Evolutionary conservation across 2,329 filamentous ascomycete genomes (phyloP), one percentile per base, ranked within the genome.

Genomic region (Clarireedia hainanense): DNA sequence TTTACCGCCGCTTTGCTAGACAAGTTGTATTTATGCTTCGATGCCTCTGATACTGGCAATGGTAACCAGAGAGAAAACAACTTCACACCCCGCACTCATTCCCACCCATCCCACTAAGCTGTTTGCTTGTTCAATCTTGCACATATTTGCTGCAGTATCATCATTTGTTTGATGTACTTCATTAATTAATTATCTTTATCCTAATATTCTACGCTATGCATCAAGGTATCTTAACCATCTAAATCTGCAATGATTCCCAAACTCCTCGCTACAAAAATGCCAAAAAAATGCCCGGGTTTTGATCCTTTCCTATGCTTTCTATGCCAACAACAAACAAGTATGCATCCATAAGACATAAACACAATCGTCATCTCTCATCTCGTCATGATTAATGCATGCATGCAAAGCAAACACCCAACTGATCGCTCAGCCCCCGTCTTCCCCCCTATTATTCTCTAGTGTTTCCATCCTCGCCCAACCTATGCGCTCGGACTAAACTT

Each of bases 401-500:
- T 40, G 37, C 37, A 17, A 15, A 7, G 12, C 0, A 20, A n/a
- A 40, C 14, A n/a, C 39, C 39, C 39, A 42, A 17, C 39, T 15
- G 3, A 10, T 7, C 4, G 4, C 6, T 40, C 17, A 40, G 20
- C 20, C 20, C 20, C 20, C 20, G 17, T 40, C 10, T n/a, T n/a
- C 37, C 14, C 6, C 14, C 17, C 20, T 1, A n/a, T 20, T 20
- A 17, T 20, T 15, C 20, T 42, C 39, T 15, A 40, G 14, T 6
- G 15, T 37, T 37, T 37, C 15, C 36, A 15, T 37, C 36, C 36
- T 37, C 36, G 15, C 15, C 39, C 39, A 20, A 24, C 17, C 23
- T 24, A 23, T 6, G 12, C 42, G 48, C 34, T 30, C 12, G 52
- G 52, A 43, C 24, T 34, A 43, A 54, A 83, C 43, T 73, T 68